phyloP scores from a whole-genome alignment of 192 early-diverging fungal genomes.

The Neocallimastix lanati region DNA sequence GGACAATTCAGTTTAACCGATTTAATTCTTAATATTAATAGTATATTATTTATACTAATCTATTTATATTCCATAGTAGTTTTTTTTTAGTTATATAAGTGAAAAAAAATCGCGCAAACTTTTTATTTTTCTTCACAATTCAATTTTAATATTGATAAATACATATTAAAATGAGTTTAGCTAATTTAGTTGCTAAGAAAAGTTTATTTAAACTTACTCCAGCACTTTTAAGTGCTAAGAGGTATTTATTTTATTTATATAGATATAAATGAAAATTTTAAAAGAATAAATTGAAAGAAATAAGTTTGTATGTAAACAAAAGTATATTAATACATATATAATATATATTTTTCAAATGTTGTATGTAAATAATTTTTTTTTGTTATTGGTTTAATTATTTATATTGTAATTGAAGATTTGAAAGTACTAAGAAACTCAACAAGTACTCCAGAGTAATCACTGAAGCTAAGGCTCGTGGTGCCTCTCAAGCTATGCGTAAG shows the following conservation, averaged over 20 bases:
- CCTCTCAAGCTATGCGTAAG: constrained; percentile 92
- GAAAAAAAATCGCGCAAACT: neutral
- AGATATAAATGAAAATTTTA: too few species aligned
- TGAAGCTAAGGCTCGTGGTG: constrained; percentile 82
- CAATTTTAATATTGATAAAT: neutral
- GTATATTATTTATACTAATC: neutral
- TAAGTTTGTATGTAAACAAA: too few species aligned
- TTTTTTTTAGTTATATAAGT: neutral
- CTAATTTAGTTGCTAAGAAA: neutral
- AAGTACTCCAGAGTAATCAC: constrained; percentile 75
- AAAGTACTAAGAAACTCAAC: constrained; percentile 33
- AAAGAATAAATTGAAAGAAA: too few species aligned
- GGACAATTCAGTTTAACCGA: neutral
- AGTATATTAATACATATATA: too few species aligned
- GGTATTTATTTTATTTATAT: too few species aligned
- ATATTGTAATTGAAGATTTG: too few species aligned
- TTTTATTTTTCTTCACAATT: neutral
- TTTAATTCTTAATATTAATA: neutral
- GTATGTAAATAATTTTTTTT: too few species aligned
- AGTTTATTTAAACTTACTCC: neutral
- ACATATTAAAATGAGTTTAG: neutral
- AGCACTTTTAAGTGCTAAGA: neutral
- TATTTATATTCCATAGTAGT: neutral
- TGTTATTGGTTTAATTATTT: too few species aligned
- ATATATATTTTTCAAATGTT: too few species aligned